phyloP scores from a whole-genome alignment of 1,284 basidiomycete species.

The Tilletia caries region DNA sequence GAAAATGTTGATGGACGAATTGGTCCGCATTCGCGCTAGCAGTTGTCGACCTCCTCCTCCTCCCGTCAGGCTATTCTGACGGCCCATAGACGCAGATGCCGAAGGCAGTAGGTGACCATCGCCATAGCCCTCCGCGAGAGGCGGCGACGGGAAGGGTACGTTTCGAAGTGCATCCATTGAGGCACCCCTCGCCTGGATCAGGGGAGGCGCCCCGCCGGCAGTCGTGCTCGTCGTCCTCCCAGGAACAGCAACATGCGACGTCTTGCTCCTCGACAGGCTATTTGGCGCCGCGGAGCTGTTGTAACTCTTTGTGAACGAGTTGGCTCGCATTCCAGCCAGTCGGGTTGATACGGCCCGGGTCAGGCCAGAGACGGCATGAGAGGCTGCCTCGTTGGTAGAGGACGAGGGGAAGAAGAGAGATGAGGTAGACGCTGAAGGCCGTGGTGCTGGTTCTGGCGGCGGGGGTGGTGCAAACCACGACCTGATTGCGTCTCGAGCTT shows the following conservation, averaged over 20 bases:
- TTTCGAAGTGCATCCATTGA: neutral
- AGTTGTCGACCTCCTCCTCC: neutral
- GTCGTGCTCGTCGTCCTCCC: neutral
- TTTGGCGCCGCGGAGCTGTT: neutral
- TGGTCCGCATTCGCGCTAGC: constrained; percentile 1
- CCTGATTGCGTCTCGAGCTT: constrained; percentile 12
- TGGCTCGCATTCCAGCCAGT: neutral
- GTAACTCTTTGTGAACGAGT: neutral
- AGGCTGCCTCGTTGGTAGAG: constrained; percentile 11
- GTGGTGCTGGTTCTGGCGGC: constrained; percentile 6
- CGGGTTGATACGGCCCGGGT: constrained; percentile 5
- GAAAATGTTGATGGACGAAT: neutral
- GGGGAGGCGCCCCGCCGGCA: neutral
- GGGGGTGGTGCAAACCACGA: constrained; percentile 14
- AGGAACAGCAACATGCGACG: neutral
- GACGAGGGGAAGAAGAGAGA: constrained; percentile 1
- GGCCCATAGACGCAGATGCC: neutral
- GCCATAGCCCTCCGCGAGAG: neutral
- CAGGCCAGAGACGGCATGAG: constrained; percentile 6
- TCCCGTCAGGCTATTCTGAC: neutral
- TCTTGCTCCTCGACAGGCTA: neutral
- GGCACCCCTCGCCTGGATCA: neutral
- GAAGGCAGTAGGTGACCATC: neutral
- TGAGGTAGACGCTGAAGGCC: neutral
- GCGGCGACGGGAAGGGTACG: neutral